phyloP scores from a whole-genome alignment of 257 asterid genomes.

The Vinca minor region DNA sequence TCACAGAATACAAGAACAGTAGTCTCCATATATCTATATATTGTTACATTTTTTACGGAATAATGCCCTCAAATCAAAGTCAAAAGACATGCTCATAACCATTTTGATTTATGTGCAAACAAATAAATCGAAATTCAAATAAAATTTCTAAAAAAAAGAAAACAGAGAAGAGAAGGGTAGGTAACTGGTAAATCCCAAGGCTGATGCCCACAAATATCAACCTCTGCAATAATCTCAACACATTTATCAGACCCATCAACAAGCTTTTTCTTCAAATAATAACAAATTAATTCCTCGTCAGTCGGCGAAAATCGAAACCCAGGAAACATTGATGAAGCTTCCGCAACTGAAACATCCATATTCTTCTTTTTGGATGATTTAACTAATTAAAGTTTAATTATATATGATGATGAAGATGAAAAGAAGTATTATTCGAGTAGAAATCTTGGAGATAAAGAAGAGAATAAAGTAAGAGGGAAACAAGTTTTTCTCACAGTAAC shows the following conservation, averaged over 20 bases:
- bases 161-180: too few relatives aligned
- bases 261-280: constrained; percentile 62
- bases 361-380: too few relatives aligned
- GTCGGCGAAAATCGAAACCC: constrained; percentile 86
- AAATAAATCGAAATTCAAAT: not conserved
- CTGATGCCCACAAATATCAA: constrained; percentile 70
- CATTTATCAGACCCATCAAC: constrained; percentile 37
- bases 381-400: too few relatives aligned
- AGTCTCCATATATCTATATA: too few relatives aligned
- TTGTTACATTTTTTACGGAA: too few relatives aligned
- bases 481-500: too few relatives aligned
- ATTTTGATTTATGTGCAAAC: constrained; percentile 22
- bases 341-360: constrained; percentile 52
- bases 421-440: constrained; percentile 6
- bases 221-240: constrained; percentile 61
- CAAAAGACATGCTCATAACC: too few relatives aligned
- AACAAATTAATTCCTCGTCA: constrained; percentile 64
- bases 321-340: constrained; percentile 64
- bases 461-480: constrained; percentile 8
- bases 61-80: too few relatives aligned
- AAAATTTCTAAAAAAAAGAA: too few relatives aligned
- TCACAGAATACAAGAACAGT: too few relatives aligned
- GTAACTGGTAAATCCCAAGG: constrained; percentile 97
- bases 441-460: constrained; percentile 15
- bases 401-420: too few relatives aligned